phyloP scores from a whole-genome alignment of 2,329 filamentous ascomycete species.

The Fusarium heterosporum region DNA sequence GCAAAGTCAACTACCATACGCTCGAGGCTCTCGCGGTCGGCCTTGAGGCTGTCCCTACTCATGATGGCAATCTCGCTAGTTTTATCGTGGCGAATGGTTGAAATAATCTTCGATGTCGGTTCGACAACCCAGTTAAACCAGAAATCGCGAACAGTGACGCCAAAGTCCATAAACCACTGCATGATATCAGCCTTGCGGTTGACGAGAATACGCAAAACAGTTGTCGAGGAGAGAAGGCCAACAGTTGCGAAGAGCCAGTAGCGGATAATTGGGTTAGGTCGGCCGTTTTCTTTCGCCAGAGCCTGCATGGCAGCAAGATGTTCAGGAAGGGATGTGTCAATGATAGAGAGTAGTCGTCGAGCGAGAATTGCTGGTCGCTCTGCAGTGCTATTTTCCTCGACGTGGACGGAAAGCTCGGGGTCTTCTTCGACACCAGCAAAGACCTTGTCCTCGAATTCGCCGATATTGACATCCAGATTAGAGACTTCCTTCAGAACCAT shows the following conservation, averaged over 20 bases:
- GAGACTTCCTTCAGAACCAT: constrained; percentile 81
- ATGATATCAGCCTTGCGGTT: constrained; percentile 81
- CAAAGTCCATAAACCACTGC: constrained; percentile 83
- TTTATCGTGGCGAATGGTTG: constrained; percentile 92
- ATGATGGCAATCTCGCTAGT: constrained; percentile 96
- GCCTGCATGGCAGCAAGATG: constrained; percentile 69
- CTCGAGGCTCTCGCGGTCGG: constrained; percentile 91
- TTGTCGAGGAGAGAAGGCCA: constrained; percentile 84
- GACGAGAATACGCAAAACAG: constrained; percentile 81
- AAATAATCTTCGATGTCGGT: constrained; percentile 83
- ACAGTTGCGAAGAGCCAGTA: constrained; percentile 87
- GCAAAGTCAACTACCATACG: constrained; percentile 99
- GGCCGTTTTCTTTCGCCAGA: constrained; percentile 74
- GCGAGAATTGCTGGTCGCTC: constrained; percentile 71
- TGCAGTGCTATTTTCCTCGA: constrained; percentile 58
- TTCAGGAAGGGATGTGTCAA: constrained; percentile 74
- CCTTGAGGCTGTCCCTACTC: constrained; percentile 90
- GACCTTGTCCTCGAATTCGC: constrained; percentile 74
- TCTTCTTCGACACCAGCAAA: constrained; percentile 73
- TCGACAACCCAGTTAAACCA: constrained; percentile 97
- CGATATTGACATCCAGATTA: constrained; percentile 69
- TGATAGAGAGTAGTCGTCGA: constrained; percentile 74
- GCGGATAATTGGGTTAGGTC: constrained; percentile 78
- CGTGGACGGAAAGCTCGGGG: constrained; percentile 66
- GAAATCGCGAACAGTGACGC: constrained; percentile 84